Evolutionary conservation across 1,284 basidiomycete species (phyloP).

Genomic region (Apiotrichum porosum): DNA sequence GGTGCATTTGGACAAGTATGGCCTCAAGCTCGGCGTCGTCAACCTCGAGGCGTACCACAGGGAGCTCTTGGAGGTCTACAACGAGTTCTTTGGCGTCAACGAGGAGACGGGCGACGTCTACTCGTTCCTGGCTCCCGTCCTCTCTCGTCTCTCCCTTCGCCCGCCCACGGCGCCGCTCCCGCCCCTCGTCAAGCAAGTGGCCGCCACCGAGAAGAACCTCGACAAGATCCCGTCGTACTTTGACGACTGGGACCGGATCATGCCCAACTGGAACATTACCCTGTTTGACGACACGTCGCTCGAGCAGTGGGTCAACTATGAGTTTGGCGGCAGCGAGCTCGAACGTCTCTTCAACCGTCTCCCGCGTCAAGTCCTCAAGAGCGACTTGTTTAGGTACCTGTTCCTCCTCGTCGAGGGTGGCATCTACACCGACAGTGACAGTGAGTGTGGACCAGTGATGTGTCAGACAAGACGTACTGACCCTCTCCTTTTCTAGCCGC

Average conservation of each 20-base stretch:
- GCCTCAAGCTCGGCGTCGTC: conserved; percentile 1
- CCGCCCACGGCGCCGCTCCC: conserved; percentile 28
- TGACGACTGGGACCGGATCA: conserved; percentile 31
- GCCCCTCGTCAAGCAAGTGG: conserved; percentile 25
- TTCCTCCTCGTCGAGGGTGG: conserved; percentile 44
- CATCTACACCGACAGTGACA: conserved; percentile 50
- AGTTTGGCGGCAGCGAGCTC: conserved; percentile 28
- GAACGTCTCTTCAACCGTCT: conserved; percentile 32
- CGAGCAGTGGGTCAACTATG: conserved; percentile 27
- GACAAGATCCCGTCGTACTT: conserved; percentile 30
- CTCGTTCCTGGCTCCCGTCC: conserved; percentile 20
- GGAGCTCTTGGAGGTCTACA: conserved; percentile 25
- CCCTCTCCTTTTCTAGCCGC: conserved; percentile 14
- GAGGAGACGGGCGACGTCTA: conserved; percentile 2
- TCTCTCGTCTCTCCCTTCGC: conserved; percentile 24
- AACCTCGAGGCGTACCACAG: conserved; percentile 20
- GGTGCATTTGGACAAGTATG: not conserved
- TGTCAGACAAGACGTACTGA: no score
- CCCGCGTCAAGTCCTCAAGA: conserved; percentile 40
- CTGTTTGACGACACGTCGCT: conserved; percentile 32
- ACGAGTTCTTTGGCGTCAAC: conserved; percentile 19
- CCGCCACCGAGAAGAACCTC: conserved; percentile 34
- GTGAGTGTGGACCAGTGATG: no score
- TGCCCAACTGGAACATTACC: conserved; percentile 32
- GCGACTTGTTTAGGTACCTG: conserved; percentile 46